phyloP scores from a whole-genome alignment of 2,329 filamentous ascomycete species.

The Colletotrichum horii region DNA sequence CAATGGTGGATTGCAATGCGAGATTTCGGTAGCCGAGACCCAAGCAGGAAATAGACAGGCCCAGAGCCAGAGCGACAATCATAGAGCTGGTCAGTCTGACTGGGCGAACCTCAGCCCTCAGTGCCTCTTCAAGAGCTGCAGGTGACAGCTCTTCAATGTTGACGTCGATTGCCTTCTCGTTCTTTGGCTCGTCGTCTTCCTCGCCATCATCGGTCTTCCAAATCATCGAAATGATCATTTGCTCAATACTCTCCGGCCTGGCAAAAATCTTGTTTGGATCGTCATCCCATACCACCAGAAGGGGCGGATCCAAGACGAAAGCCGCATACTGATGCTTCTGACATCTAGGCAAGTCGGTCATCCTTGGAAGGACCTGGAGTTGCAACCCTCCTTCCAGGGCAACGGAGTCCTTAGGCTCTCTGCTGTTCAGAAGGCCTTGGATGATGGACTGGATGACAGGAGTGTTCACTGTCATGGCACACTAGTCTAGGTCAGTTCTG shows the following conservation, averaged over 20 bases:
- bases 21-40: conserved; percentile 62
- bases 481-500: conserved; percentile 40
- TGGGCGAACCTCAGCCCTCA: conserved; percentile 46
- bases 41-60: conserved; percentile 56
- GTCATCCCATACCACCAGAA: conserved; percentile 70
- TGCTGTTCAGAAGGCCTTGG: conserved; percentile 44
- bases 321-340: conserved; percentile 72
- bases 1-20: conserved; percentile 63
- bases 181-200: conserved; percentile 44
- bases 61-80: conserved; percentile 57
- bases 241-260: conserved; percentile 57
- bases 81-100: conserved; percentile 60
- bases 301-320: conserved; percentile 62
- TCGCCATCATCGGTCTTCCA: conserved; percentile 47
- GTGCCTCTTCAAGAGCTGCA: conserved; percentile 42
- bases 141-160: conserved; percentile 49
- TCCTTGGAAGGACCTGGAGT: conserved; percentile 65
- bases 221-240: conserved; percentile 61
- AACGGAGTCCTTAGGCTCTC: conserved; percentile 51
- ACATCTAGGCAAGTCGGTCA: conserved; percentile 61
- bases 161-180: conserved; percentile 40
- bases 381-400: conserved; percentile 63
- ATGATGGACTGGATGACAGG: conserved; percentile 67
- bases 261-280: conserved; percentile 60
- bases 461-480: conserved; percentile 72